Evolutionary conservation across 352 stramenopile genomes (phyloP), one percentile per base, ranked within the genome.

Genomic region (Pythium aquatile): DNA sequence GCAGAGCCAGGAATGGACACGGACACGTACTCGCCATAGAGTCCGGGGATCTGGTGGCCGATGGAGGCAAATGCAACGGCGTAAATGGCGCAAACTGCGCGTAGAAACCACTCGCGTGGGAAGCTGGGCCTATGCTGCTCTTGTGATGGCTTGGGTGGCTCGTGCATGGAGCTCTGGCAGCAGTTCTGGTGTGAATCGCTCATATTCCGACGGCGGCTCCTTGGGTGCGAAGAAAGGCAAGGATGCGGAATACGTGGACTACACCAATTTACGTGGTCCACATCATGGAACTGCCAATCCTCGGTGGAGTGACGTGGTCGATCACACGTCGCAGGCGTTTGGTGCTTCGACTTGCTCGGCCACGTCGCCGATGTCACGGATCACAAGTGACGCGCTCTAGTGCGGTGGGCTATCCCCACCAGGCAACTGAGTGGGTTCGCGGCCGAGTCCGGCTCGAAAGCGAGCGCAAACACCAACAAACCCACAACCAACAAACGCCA

Each of bases 11-110:
- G n/a, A 30, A 62, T 17, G 28, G 30, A 10, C 8, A 87, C 85
- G 33, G 30, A 10, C 8, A 87, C 85, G 33, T 78, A 91, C 69
- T 72, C 63, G 59, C 85, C 85, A 54, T 88, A 87, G 24, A 98
- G 80, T 29, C 88, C 87, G n/a, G 74, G 81, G 49, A 88, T 88
- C 75, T 97, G 88, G 7, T 70, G 48, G 47, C 81, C 88, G 58
- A 95, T 93, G 3, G 88, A 97, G 16, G 79, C 74, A 55, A 96
- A 97, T 11, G 91, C 87, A 33, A 47, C 52, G 14, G 61, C 64
- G 51, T 91, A 90, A 46, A 91, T 64, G 1, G 42, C 59, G 44
- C 74, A 87, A 55, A 88, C 51, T 8, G 63, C 67, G 32, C 73
- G 74, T 17, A 88, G 63, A 67, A 88, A 86, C 42, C 40, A 42